A percentile compares a stretch with the other conserved stretches of the same genome.
These are phyloP conservation scores for Drechslerella coelobrocha DNA, from an alignment of 2,329 filamentous ascomycete species.

Conservation along the genomic window DNA sequence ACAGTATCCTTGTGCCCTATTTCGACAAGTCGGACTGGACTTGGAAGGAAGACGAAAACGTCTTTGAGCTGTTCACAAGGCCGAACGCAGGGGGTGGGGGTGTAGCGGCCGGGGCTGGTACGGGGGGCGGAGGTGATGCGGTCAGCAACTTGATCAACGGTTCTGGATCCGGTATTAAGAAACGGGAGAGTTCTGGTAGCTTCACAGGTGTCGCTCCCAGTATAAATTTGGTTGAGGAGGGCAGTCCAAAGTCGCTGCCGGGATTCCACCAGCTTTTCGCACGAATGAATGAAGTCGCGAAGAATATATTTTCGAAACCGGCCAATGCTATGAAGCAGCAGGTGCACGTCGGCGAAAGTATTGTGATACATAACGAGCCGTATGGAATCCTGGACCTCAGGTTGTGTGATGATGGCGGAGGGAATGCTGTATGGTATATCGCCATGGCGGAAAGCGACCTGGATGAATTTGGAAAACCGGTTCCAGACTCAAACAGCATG, in stretches of 20 bases:
- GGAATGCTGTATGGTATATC: conserved; percentile 46
- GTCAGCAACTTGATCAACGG: conserved; percentile 45
- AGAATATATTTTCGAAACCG: conserved; percentile 54
- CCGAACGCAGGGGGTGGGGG: conserved; percentile 23
- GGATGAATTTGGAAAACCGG: conserved; percentile 38
- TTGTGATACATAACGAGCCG: conserved; percentile 52
- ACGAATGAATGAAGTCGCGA: conserved; percentile 54
- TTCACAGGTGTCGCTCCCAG: conserved; percentile 17
- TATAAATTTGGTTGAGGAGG: conserved; percentile 16
- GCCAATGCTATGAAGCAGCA: conserved; percentile 55
- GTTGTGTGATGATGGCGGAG: conserved; percentile 50
- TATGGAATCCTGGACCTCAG: conserved; percentile 51
- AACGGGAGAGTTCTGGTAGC: conserved; percentile 43
- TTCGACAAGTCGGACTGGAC: conserved; percentile 50
- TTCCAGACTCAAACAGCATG: conserved; percentile 20
- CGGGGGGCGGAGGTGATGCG: conserved; percentile 8
- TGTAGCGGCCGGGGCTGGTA: background rate
- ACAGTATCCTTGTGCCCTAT: conserved; percentile 53
- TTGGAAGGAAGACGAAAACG: conserved; percentile 53
- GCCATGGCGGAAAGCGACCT: conserved; percentile 48
- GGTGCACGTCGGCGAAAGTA: conserved; percentile 53
- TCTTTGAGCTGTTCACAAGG: conserved; percentile 53
- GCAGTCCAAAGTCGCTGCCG: conserved; percentile 48
- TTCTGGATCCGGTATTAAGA: conserved; percentile 41
- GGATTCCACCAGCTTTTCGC: conserved; percentile 53